Base-by-base conservation (phyloP, 225 moss, liverwort and hornwort species). In the Polytrichum formosum region DNA sequence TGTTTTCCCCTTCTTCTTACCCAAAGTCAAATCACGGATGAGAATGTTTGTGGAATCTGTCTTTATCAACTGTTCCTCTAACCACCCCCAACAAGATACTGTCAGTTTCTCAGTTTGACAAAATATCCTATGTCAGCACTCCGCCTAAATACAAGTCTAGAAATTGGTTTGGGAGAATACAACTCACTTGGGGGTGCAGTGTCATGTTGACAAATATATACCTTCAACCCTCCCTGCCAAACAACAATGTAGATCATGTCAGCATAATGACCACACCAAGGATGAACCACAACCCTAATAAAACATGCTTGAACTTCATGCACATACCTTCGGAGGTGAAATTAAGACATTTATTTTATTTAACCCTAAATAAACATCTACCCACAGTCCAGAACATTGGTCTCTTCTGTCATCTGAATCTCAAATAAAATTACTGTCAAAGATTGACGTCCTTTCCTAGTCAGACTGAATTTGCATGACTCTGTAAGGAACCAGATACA, bases 21-120 rank as follows among this genome's bases (percentile, higher is more conserved):
- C 91, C 8, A 98, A 74, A 5, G 94, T 94, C 68, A 98, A 72
- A 67, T 90, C 92, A 53, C 98, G 91, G 71, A 98, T 98, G 55
- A 98, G 85, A 69, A 98, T 98, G 77, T 98, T 98, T 26, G 98
- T 98, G 2, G 91, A 80, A 76, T 98, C 98, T 63, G 98, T 98
- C 86, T 86, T 98, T 54, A 98, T 98, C n/a, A 92, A 77, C 67
- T 98, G 98, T 69, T 92, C 94, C 31, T 91, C 98, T 98, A 1
- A 58, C 58, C n/a, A 58, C 58, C 58, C 21, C 58, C 58, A 58
- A 58, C n/a, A 58, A 22, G 22, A 58, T 22, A 8, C 58, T 58
- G 58, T 58, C 58, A 58, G 58, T 58, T 58, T 58, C 20, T 58
- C 22, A 21, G 58, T 6, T 6, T 21, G 58, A 22, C 20, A 58